A percentile compares a stretch with the other conserved stretches of the same genome.
These are phyloP conservation scores for Aspergillus indologenus DNA, from an alignment of 495 filamentous ascomycete genomes.

Conservation along the genomic window DNA sequence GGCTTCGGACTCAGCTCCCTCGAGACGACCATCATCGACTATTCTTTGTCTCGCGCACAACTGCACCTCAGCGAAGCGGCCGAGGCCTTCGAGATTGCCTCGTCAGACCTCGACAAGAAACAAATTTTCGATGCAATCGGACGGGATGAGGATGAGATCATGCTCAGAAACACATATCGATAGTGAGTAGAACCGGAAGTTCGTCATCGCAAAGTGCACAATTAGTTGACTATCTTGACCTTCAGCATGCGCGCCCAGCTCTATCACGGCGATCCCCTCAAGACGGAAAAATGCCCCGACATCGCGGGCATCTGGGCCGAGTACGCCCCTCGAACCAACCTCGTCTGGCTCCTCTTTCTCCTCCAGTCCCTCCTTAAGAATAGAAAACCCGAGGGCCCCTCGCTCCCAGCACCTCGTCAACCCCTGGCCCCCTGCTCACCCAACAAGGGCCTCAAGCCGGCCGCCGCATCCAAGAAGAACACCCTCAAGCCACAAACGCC, in stretches of 20 bases:
- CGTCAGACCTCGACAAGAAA: slow-evolving; percentile 46
- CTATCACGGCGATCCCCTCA: slow-evolving; percentile 34
- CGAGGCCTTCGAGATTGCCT: slow-evolving; percentile 36
- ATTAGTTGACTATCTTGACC: slow-evolving; percentile 14
- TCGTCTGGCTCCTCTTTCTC: slow-evolving; percentile 51
- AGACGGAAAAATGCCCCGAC: slow-evolving; percentile 29
- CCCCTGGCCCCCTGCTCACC: slow-evolving; percentile 39
- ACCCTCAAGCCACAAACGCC: background rate
- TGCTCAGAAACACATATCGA: slow-evolving; percentile 42
- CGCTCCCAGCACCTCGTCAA: slow-evolving; percentile 20
- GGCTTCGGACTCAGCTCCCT: slow-evolving; percentile 67
- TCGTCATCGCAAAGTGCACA: background rate
- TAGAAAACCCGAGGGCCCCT: slow-evolving; percentile 28
- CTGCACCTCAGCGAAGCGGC: slow-evolving; percentile 26
- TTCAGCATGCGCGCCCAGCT: slow-evolving; percentile 40
- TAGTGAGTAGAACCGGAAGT: slow-evolving; percentile 28
- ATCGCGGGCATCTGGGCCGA: slow-evolving; percentile 44
- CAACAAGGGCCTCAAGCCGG: slow-evolving; percentile 26
- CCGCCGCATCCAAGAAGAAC: slow-evolving; percentile 12
- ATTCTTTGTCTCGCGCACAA: slow-evolving; percentile 73
- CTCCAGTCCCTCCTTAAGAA: slow-evolving; percentile 47
- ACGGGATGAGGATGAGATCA: slow-evolving; percentile 40
- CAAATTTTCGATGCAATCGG: slow-evolving; percentile 46
- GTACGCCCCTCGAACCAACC: slow-evolving; percentile 47
- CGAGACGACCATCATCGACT: slow-evolving; percentile 84